These are phyloP conservation scores for Thermothielavioides terrestris DNA, from an alignment of 495 filamentous ascomycete genomes.

Conservation along the genomic window DNA sequence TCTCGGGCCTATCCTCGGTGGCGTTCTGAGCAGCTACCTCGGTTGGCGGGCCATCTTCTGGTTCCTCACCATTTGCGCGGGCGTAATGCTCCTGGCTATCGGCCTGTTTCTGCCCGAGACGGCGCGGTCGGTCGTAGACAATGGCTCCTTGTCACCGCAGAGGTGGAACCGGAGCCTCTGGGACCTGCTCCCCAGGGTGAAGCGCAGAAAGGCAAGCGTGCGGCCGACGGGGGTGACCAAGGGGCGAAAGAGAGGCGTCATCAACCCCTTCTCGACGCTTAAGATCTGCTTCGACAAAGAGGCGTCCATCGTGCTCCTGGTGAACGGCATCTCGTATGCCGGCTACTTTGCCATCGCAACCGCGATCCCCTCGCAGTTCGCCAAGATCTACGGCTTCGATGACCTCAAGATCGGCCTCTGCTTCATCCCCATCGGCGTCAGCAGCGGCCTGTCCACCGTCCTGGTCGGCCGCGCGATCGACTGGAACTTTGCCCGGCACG, in stretches of 20 bases:
- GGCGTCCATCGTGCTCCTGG: constrained; percentile 47
- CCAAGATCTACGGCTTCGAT: constrained; percentile 45
- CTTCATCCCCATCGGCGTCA: constrained; percentile 43
- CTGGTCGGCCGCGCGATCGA: constrained; percentile 47
- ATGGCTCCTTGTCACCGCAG: constrained; percentile 30
- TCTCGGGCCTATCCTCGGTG: constrained; percentile 43
- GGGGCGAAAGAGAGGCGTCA: background rate
- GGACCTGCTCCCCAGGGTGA: constrained; percentile 48
- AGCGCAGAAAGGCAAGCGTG: background rate
- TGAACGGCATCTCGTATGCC: constrained; percentile 48
- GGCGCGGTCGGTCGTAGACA: constrained; percentile 47
- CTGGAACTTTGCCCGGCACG: constrained; percentile 42
- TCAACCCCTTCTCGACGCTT: constrained; percentile 39
- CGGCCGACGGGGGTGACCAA: background rate
- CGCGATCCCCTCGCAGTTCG: constrained; percentile 40
- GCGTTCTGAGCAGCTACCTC: constrained; percentile 36
- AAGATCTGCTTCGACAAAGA: constrained; percentile 43
- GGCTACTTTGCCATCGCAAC: constrained; percentile 51
- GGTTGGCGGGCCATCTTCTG: constrained; percentile 52
- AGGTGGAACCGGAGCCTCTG: background rate
- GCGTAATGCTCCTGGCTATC: constrained; percentile 25
- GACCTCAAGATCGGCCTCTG: constrained; percentile 50
- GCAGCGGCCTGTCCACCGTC: constrained; percentile 53
- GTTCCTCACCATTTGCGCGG: constrained; percentile 42
- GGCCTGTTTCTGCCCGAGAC: constrained; percentile 45